phyloP scores from a whole-genome alignment of 495 filamentous ascomycete species.

The Oleoguttula mirabilis region DNA sequence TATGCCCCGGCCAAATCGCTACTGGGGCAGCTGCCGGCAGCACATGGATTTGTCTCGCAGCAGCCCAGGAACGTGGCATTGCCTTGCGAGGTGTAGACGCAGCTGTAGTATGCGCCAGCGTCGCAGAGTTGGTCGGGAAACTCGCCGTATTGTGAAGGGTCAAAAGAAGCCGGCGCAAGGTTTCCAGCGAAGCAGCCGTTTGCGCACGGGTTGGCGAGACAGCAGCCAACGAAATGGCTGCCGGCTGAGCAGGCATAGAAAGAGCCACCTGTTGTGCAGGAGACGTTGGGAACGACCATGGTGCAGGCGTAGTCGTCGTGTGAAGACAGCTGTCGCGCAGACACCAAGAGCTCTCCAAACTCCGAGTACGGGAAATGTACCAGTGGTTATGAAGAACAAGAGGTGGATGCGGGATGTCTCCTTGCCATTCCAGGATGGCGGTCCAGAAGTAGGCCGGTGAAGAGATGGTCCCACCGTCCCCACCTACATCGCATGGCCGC shows the following conservation, averaged over 20 bases:
- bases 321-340: too few relatives aligned
- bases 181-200: neutral
- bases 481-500: too few relatives aligned
- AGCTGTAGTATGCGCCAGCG: neutral
- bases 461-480: too few relatives aligned
- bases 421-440: too few relatives aligned
- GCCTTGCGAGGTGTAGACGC: neutral
- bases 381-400: too few relatives aligned
- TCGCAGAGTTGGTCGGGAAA: neutral
- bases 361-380: too few relatives aligned
- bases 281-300: neutral
- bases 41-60: neutral
- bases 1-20: neutral
- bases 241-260: neutral
- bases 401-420: too few relatives aligned
- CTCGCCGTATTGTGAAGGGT: neutral
- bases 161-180: neutral
- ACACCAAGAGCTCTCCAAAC: too few relatives aligned
- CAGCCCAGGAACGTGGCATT: neutral
- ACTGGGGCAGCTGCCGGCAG: neutral
- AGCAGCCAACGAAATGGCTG: neutral
- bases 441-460: too few relatives aligned
- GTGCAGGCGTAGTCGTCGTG: too few relatives aligned
- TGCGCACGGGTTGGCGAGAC: neutral
- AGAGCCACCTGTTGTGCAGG: neutral